Evolutionary conservation across 192 early-diverging fungal genomes (phyloP), one percentile per base, ranked within the genome.

Genomic region (Helicostylum pulchrum): DNA sequence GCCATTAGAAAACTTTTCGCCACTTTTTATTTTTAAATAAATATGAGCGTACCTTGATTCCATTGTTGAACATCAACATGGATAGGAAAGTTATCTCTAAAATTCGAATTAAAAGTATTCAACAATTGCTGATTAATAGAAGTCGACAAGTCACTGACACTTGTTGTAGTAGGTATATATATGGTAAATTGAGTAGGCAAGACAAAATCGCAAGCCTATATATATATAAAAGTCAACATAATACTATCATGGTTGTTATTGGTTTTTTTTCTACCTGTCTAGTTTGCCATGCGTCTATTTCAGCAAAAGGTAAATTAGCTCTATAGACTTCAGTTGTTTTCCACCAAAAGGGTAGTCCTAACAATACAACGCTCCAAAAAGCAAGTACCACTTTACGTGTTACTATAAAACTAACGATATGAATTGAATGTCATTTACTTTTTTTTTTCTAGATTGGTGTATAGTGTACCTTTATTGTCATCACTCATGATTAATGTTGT

Each of bases 271-370:
- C 31, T 72, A 83, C 83, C 67, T 80, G 62, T 68, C 71, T 65
- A 15, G 78, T 61, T 26, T 77, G 66, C 85, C 85, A 88, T 19
- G 61, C 50, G 17, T 82, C 71, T 44, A 94, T 89, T 32, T 84
- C 77, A 9, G 73, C 67, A 58, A 81, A 79, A 4, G 91, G 90
- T 59, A 94, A 62, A 26, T 82, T 75, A 4, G 92, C 90, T 9
- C 92, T 78, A 59, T 93, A 85, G 7, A 94, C 88, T 20, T 89
- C 85, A 0, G 91, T 94, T 4, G 90, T 90, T 44, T 81, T 79
- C 85, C 85, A 90, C 92, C 92, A 94, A 26, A 92, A 78, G 1
- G 92, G 92, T 11, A 89, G 48, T 2, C 77, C 85, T 23, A 90
- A 21, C 20, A 89, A 59, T 23, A 92, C 70, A 2, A 90, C 76